Evolutionary conservation across 768 basidiomycete species (phyloP).

Genomic region (Astraeus odoratus): DNA sequence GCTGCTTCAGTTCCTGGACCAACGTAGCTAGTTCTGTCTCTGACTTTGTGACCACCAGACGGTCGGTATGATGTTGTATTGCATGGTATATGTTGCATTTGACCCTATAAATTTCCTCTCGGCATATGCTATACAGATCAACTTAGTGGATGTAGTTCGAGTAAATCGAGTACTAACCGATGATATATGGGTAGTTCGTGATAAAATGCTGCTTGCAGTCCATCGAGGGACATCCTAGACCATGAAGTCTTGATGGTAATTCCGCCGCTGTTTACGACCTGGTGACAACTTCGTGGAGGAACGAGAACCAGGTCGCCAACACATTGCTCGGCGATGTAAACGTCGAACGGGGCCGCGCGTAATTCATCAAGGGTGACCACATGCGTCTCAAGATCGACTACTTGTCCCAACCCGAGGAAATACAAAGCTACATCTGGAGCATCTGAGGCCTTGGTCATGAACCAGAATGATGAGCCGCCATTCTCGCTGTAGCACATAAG

Average conservation of each 20-base stretch:
- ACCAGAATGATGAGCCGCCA: conserved; percentile 74
- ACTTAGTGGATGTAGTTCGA: neutral
- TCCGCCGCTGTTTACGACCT: conserved; percentile 76
- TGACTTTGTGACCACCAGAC: conserved; percentile 3
- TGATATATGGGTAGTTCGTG: conserved; percentile 77
- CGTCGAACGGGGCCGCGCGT: conserved; percentile 53
- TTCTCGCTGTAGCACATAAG: conserved; percentile 79
- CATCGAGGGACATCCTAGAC: conserved; percentile 74
- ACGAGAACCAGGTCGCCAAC: conserved; percentile 76
- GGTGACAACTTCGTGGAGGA: conserved; percentile 76
- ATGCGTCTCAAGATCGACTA: conserved; percentile 68
- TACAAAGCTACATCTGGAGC: conserved; percentile 50
- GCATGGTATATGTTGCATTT: conserved; percentile 59
- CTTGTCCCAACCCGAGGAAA: conserved; percentile 40
- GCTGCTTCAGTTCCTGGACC: conserved; percentile 22
- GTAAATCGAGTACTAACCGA: conserved; percentile 38
- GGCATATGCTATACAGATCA: conserved; percentile 54
- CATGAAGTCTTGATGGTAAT: conserved; percentile 80
- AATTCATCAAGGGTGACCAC: conserved; percentile 58
- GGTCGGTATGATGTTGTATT: conserved; percentile 31
- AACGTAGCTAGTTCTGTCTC: neutral
- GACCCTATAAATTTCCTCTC: conserved; percentile 69
- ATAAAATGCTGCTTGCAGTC: conserved; percentile 52
- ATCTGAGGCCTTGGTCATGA: conserved; percentile 66
- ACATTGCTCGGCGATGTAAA: conserved; percentile 68